phyloP scores from a whole-genome alignment of 2,329 filamentous ascomycete genomes.

The Verticillium longisporum region DNA sequence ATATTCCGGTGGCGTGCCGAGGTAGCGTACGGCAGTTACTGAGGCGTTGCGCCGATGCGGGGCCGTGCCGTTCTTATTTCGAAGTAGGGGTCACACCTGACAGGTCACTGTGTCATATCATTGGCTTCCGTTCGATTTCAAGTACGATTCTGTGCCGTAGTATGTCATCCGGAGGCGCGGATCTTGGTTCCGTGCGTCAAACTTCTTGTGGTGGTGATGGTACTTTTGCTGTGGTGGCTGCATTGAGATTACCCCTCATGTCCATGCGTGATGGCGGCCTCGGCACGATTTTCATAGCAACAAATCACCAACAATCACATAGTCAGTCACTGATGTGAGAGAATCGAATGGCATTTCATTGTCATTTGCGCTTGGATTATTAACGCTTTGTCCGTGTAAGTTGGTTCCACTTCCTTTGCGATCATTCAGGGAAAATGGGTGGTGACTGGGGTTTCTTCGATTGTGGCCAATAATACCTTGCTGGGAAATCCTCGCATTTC shows the following conservation, averaged over 20 bases:
- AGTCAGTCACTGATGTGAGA: not conserved
- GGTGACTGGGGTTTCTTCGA: not conserved
- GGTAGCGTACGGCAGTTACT: not conserved
- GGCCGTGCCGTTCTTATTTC: not conserved
- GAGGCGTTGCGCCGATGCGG: not conserved
- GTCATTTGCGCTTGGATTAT: not conserved
- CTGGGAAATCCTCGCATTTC: no score
- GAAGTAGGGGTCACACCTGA: not conserved
- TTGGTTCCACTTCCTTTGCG: no score
- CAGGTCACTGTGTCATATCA: not conserved
- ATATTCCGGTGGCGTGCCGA: not conserved
- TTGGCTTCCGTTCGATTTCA: not conserved
- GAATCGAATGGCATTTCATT: not conserved
- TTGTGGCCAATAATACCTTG: not conserved
- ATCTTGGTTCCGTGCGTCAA: not conserved
- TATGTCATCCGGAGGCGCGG: not conserved
- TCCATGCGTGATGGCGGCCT: not conserved
- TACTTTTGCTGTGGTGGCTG: not conserved
- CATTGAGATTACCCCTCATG: not conserved
- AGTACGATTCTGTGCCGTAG: not conserved
- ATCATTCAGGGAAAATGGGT: not conserved
- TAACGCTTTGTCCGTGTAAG: not conserved
- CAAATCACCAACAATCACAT: not conserved
- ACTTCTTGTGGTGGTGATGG: not conserved
- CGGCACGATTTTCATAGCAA: not conserved